These are phyloP conservation scores for Cryptosporidium felis DNA, from an alignment of 169 alveolate genomes.

Conservation along the genomic window DNA sequence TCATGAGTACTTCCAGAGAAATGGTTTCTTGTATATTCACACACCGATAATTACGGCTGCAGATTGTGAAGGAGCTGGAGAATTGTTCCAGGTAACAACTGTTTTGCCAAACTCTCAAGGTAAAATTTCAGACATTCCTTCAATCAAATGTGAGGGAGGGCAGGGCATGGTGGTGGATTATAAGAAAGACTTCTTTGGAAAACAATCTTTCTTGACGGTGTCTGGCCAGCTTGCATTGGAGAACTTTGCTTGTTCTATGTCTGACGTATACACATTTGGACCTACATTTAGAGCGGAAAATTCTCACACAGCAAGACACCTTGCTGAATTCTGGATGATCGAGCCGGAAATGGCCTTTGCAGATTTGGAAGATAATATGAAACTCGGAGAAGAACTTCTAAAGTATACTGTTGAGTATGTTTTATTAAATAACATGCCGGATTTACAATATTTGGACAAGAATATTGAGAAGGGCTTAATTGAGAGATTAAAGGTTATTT, in stretches of 20 bases:
- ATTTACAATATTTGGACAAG: constrained; percentile 87
- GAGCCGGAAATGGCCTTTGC: constrained; percentile 99
- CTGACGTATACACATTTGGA: constrained; percentile 98
- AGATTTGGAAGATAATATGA: constrained; percentile 93
- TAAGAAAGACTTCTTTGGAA: constrained; percentile 94
- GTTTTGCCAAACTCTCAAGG: constrained; percentile 72
- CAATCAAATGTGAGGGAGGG: constrained; percentile 1
- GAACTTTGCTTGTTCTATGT: constrained; percentile 92
- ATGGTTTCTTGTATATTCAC: constrained; percentile 95
- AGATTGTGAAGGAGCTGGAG: constrained; percentile 99
- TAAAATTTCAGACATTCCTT: background rate
- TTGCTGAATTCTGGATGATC: constrained; percentile 99
- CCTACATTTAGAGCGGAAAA: constrained; percentile 99
- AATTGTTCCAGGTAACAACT: constrained; percentile 97
- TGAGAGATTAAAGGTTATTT: constrained; percentile 85
- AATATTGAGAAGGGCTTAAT: constrained; percentile 89
- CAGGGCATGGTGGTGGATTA: constrained; percentile 83
- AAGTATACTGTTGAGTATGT: constrained; percentile 92
- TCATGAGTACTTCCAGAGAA: constrained; percentile 92
- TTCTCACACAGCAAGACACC: constrained; percentile 95
- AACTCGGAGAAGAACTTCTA: constrained; percentile 95
- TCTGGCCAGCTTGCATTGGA: constrained; percentile 97
- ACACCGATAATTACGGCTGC: constrained; percentile 98
- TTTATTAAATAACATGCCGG: constrained; percentile 91
- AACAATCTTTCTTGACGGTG: constrained; percentile 95